phyloP scores from a whole-genome alignment of 2,329 filamentous ascomycete species.

The Fusarium citri region DNA sequence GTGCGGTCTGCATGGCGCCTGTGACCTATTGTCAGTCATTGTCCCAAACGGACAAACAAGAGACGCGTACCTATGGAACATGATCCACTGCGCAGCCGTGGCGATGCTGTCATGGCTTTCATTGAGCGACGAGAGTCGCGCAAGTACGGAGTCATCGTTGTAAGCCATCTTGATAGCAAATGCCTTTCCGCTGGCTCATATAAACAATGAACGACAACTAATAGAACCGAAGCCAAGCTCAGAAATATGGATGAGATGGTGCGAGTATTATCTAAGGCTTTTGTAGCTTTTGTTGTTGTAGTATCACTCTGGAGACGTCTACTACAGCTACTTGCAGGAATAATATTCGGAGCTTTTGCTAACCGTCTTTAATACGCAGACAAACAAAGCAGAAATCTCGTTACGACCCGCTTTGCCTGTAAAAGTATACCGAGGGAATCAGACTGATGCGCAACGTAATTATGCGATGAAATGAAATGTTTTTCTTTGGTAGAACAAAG shows the following conservation, averaged over 20 bases:
- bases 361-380: slow-evolving; percentile 22
- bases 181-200: neutral
- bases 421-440: slow-evolving; percentile 26
- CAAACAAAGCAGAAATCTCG: slow-evolving; percentile 10
- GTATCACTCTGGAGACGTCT: slow-evolving; percentile 45
- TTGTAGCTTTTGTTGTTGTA: slow-evolving; percentile 42
- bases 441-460: slow-evolving; percentile 33
- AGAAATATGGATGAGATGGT: slow-evolving; percentile 13
- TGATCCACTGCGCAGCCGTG: slow-evolving; percentile 98
- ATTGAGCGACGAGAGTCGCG: slow-evolving; percentile 94
- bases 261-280: slow-evolving; percentile 37
- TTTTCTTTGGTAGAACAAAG: slow-evolving; percentile 41
- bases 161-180: slow-evolving; percentile 77
- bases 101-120: slow-evolving; percentile 98
- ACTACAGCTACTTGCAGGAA: slow-evolving; percentile 48
- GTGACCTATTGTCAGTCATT: slow-evolving; percentile 6
- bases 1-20: slow-evolving; percentile 94
- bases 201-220: slow-evolving; percentile 1
- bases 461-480: slow-evolving; percentile 38
- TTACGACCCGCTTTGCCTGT: slow-evolving; percentile 16
- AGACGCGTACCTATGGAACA: slow-evolving; percentile 87
- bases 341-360: slow-evolving; percentile 36
- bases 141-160: slow-evolving; percentile 93
- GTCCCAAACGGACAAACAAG: neutral
- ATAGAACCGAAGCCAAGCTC: slow-evolving; percentile 3